A percentile compares a stretch with the other conserved stretches of the same genome.
Conservation (phyloP, 192 early-diverging fungal species). For the Backusella macrospora region DNA sequence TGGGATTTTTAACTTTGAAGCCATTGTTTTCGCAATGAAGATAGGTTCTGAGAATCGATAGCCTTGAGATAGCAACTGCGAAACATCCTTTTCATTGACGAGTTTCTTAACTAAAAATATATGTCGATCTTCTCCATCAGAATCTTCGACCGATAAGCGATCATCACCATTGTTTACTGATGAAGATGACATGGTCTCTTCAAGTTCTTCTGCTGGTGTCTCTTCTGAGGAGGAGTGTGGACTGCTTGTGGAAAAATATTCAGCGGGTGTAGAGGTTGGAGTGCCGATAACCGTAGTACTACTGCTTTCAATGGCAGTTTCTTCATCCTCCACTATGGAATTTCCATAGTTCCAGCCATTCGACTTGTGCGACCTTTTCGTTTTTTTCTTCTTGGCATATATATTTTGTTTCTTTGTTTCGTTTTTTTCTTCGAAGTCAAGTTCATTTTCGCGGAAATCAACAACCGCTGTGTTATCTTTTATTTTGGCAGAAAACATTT, state of each 20-base stretch:
- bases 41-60: conserved; percentile 41
- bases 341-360: neutral
- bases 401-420: neutral
- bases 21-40: conserved; percentile 41
- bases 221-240: conserved; percentile 1
- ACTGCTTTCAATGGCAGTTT: conserved; percentile 14
- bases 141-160: conserved; percentile 17
- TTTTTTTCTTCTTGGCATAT: neutral
- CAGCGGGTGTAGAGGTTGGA: neutral
- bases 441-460: neutral
- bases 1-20: conserved; percentile 28
- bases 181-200: neutral
- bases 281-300: neutral
- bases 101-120: conserved; percentile 44
- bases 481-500: neutral
- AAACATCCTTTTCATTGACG: neutral
- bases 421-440: neutral
- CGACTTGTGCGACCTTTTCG: neutral
- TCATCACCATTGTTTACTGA: neutral
- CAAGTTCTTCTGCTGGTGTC: neutral
- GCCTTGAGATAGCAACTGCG: conserved; percentile 34
- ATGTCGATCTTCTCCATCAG: conserved; percentile 27
- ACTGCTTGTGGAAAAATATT: neutral
- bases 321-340: conserved; percentile 1
- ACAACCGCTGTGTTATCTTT: neutral